Evolutionary conservation across 148 eudicot genomes (phyloP).

Genomic region (Vaccinium myrtillus): DNA sequence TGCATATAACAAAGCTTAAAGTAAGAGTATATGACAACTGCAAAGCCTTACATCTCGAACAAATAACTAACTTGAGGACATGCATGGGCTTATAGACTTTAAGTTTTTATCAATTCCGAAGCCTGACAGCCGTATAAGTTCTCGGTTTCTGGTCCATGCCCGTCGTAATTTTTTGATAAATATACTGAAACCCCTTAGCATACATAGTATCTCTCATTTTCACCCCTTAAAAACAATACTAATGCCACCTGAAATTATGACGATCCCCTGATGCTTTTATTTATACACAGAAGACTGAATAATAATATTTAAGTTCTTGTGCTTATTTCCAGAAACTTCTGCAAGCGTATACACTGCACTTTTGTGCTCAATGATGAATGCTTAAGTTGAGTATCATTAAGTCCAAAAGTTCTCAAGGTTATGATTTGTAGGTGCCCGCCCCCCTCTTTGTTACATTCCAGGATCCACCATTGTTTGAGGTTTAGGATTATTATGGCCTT

Average conservation of each 20-base stretch:
- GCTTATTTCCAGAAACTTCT: neutral
- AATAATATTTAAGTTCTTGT: neutral
- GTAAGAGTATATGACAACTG: conserved; percentile 4
- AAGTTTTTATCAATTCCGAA: neutral
- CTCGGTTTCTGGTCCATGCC: neutral
- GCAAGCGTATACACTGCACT: neutral
- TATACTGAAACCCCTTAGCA: neutral
- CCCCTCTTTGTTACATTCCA: neutral
- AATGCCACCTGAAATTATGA: neutral
- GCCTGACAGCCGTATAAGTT: neutral
- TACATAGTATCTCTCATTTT: neutral
- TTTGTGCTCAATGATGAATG: neutral
- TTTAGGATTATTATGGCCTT: neutral
- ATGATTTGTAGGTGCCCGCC: neutral
- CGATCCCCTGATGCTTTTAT: neutral
- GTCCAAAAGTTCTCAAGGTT: neutral
- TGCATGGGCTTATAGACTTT: neutral
- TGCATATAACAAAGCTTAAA: conserved; percentile 30
- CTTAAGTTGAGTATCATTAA: neutral
- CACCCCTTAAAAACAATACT: neutral
- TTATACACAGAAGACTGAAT: neutral
- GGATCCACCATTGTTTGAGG: conserved; percentile 5
- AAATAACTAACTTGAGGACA: neutral
- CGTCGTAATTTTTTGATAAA: neutral
- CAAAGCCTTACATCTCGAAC: neutral